Evolutionary conservation across 2,329 filamentous ascomycete genomes (phyloP).

Genomic region (Hypoxylon sp.): DNA sequence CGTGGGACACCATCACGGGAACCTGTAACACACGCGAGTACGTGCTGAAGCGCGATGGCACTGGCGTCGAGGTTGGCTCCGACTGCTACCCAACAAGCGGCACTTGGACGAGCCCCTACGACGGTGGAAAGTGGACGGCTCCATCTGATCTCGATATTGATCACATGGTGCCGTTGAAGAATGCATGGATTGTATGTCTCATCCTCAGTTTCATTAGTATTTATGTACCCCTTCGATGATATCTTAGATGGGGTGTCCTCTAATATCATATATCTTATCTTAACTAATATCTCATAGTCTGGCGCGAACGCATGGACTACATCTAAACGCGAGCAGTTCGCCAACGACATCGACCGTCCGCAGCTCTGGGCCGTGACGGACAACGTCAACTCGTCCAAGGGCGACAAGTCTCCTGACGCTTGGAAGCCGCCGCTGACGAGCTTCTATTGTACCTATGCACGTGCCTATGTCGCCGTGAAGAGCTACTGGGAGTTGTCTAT

Average conservation of each 20-base stretch:
- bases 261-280: not conserved
- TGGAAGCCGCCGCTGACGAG: conserved; percentile 80
- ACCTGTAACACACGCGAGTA: conserved; percentile 80
- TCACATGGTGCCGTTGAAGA: conserved; percentile 85
- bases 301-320: conserved; percentile 82
- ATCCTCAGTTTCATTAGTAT: not conserved
- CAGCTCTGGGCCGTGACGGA: conserved; percentile 86
- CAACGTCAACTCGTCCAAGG: conserved; percentile 80
- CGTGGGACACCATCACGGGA: conserved; percentile 77
- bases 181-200: conserved; percentile 78
- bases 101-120: conserved; percentile 80
- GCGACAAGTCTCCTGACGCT: conserved; percentile 79
- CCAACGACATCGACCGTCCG: conserved; percentile 82
- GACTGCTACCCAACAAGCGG: conserved; percentile 77
- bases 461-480: conserved; percentile 85
- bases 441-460: conserved; percentile 85
- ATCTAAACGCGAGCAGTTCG: conserved; percentile 75
- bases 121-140: conserved; percentile 78
- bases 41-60: conserved; percentile 82
- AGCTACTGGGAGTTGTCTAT: conserved; percentile 77
- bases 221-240: not conserved
- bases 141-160: conserved; percentile 84
- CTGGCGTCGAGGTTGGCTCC: conserved; percentile 69
- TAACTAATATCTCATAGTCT: conserved; percentile 62
- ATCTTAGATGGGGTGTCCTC: not conserved